Evolutionary conservation across 2,329 filamentous ascomycete species (phyloP).

Genomic region (Rhexocercosporidium sp.): DNA sequence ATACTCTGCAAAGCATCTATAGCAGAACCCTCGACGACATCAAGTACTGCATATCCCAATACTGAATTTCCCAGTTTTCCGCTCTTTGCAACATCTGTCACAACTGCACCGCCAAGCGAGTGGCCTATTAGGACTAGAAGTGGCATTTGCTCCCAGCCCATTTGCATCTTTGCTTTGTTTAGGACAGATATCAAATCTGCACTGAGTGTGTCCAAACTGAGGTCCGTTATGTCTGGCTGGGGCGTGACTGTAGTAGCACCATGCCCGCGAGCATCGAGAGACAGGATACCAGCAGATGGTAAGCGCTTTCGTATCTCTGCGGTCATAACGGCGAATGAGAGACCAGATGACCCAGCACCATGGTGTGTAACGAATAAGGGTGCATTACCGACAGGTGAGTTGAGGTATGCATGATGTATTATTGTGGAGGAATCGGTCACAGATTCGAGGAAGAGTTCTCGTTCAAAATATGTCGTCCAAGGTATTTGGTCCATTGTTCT

Average conservation of each 20-base stretch:
- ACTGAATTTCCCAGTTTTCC: conserved; percentile 69
- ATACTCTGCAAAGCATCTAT: conserved; percentile 95
- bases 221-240: conserved; percentile 57
- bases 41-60: conserved; percentile 86
- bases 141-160: conserved; percentile 77
- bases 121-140: conserved; percentile 86
- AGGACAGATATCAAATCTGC: conserved; percentile 75
- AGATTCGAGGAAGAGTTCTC: conserved; percentile 77
- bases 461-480: conserved; percentile 91
- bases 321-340: conserved; percentile 86
- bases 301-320: conserved; percentile 77
- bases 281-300: conserved; percentile 82
- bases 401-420: conserved; percentile 86
- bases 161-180: conserved; percentile 65
- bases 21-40: conserved; percentile 94
- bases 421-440: conserved; percentile 52
- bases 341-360: conserved; percentile 88
- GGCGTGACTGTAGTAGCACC: conserved; percentile 66
- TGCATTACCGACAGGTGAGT: conserved; percentile 72
- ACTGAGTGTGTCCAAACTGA: conserved; percentile 75
- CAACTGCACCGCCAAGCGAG: conserved; percentile 88
- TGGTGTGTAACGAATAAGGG: conserved; percentile 94
- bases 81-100: conserved; percentile 79
- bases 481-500: conserved; percentile 47
- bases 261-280: conserved; percentile 85